These are phyloP conservation scores for Trichoderma polysporum DNA, from an alignment of 2,329 filamentous ascomycete species.

Conservation along the genomic window DNA sequence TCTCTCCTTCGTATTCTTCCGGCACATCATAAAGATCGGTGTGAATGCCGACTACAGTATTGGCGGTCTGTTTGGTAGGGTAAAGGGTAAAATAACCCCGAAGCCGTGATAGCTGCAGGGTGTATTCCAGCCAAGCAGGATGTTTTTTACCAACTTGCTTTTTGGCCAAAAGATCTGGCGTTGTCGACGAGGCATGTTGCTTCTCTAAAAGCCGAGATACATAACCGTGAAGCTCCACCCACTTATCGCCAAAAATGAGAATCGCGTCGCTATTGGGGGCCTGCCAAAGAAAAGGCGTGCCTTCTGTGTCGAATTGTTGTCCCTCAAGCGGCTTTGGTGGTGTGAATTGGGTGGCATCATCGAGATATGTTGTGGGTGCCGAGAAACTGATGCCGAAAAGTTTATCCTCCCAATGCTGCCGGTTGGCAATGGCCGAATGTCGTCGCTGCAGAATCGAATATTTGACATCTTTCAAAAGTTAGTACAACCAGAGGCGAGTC, in stretches of 20 bases:
- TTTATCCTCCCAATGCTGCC: conserved; percentile 48
- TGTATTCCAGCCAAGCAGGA: conserved; percentile 76
- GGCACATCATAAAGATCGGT: conserved; percentile 70
- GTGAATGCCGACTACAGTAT: conserved; percentile 69
- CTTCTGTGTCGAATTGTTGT: conserved; percentile 30
- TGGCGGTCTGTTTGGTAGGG: conserved; percentile 58
- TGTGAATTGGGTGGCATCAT: conserved; percentile 57
- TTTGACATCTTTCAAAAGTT: conserved; percentile 58
- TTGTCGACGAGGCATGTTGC: conserved; percentile 36
- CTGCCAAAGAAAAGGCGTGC: conserved; percentile 76
- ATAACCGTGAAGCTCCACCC: conserved; percentile 82
- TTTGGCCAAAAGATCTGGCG: conserved; percentile 43
- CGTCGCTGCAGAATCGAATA: conserved; percentile 75
- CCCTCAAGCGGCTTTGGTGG: conserved; percentile 37
- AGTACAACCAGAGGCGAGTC: neutral
- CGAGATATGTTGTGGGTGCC: conserved; percentile 62
- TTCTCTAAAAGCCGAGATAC: conserved; percentile 61
- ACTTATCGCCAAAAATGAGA: conserved; percentile 80
- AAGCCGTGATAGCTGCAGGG: conserved; percentile 71
- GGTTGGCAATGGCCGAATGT: conserved; percentile 57
- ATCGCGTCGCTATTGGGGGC: conserved; percentile 78
- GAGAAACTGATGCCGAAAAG: conserved; percentile 81
- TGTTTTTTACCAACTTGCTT: conserved; percentile 67
- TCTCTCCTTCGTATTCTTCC: conserved; percentile 58
- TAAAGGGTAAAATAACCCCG: conserved; percentile 80